A percentile compares a stretch with the other conserved stretches of the same genome.
These are phyloP conservation scores for Hylodesmum podocarpum DNA, from an alignment of 306 rosid genomes.

Conservation along the genomic window DNA sequence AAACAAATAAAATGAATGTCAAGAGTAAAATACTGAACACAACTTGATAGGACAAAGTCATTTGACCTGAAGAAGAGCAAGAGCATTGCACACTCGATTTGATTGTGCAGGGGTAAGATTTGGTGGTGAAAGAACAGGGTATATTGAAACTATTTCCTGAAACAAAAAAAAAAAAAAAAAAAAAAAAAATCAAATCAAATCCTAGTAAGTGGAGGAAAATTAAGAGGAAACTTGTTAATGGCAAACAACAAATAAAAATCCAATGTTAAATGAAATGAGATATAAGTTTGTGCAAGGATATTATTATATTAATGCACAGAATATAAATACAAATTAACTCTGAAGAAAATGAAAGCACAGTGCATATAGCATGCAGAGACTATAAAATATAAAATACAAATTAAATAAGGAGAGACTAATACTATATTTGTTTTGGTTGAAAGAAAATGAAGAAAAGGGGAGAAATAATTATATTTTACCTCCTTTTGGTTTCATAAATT, in stretches of 20 bases:
- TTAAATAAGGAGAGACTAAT: not conserved
- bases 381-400: not conserved
- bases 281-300: not conserved
- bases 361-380: not conserved
- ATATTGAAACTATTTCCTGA: slow-evolving; percentile 95
- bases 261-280: not conserved
- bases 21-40: slow-evolving; percentile 5
- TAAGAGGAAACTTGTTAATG: not conserved
- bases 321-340: not conserved
- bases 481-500: not conserved
- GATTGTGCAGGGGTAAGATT: slow-evolving; percentile 88
- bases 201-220: not conserved
- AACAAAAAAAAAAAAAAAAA: slow-evolving; percentile 22
- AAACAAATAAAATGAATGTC: slow-evolving; percentile 18
- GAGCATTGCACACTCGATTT: slow-evolving; percentile 96
- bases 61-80: slow-evolving; percentile 94
- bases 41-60: slow-evolving; percentile 12
- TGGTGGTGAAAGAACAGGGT: slow-evolving; percentile 95
- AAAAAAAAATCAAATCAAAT: slow-evolving; percentile 24
- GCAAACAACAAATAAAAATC: slow-evolving; percentile 16
- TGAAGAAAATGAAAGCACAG: not conserved
- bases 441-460: not conserved
- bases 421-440: not conserved
- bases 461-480: not conserved
- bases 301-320: not conserved